phyloP scores from a whole-genome alignment of 352 stramenopile species.

The Phytophthora uliginosa region DNA sequence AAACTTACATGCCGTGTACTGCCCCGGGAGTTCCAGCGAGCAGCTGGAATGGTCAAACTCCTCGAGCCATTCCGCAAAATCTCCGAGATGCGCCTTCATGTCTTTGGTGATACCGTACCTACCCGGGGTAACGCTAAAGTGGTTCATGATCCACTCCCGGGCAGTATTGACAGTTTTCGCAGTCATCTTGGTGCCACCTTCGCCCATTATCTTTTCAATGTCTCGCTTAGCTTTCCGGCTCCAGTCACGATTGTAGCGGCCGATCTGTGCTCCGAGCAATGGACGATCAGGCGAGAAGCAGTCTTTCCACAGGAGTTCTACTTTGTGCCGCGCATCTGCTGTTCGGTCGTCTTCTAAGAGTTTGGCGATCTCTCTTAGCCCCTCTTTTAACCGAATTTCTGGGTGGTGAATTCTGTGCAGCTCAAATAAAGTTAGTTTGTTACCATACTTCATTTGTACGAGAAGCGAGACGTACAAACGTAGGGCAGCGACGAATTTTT shows the following conservation, averaged over 20 bases:
- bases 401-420: constrained; percentile 78
- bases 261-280: constrained; percentile 68
- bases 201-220: constrained; percentile 81
- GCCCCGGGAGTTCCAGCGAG: constrained; percentile 79
- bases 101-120: constrained; percentile 82
- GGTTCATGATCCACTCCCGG: constrained; percentile 76
- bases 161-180: constrained; percentile 63
- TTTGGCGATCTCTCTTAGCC: constrained; percentile 70
- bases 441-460: background rate
- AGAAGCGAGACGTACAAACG: constrained; percentile 57
- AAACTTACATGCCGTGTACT: constrained; percentile 78
- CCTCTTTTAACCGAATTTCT: constrained; percentile 86
- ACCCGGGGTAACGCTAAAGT: constrained; percentile 78
- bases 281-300: constrained; percentile 67
- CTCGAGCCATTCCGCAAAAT: constrained; percentile 90
- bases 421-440: constrained; percentile 20
- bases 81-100: constrained; percentile 81
- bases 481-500: constrained; percentile 85
- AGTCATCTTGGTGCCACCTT: constrained; percentile 64
- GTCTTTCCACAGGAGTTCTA: constrained; percentile 63
- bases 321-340: constrained; percentile 38
- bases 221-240: constrained; percentile 56
- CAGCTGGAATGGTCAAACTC: constrained; percentile 83
- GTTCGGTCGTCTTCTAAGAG: constrained; percentile 66
- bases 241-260: constrained; percentile 86